phyloP scores from a whole-genome alignment of 2,329 filamentous ascomycete genomes.

The Aureobasidium vineae region DNA sequence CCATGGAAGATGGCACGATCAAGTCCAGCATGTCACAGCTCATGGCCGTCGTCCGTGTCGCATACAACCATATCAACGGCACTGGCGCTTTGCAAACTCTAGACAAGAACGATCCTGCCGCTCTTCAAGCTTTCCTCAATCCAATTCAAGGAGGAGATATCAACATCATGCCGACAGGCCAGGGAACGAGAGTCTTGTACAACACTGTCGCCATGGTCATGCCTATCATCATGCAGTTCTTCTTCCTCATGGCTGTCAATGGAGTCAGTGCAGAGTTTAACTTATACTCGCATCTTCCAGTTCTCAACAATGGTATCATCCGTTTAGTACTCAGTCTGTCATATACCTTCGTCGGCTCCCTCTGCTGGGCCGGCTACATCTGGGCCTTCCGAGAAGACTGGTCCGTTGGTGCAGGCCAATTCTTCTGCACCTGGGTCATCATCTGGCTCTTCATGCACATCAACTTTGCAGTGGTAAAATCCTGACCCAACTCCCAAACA shows the following conservation, averaged over 20 bases:
- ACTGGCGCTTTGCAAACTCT: constrained; percentile 32
- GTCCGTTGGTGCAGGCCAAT: constrained; percentile 44
- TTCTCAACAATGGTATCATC: constrained; percentile 38
- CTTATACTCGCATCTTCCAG: constrained; percentile 39
- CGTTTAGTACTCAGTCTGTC: constrained; percentile 40
- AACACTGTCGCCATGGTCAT: constrained; percentile 49
- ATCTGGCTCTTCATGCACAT: constrained; percentile 48
- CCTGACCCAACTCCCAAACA: not conserved
- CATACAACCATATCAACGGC: constrained; percentile 40
- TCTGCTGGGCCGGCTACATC: constrained; percentile 44
- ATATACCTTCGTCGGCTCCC: constrained; percentile 45
- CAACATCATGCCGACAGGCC: constrained; percentile 45
- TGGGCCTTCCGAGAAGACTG: constrained; percentile 48
- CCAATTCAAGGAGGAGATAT: constrained; percentile 41
- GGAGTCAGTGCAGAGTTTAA: constrained; percentile 44
- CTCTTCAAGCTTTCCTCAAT: constrained; percentile 40
- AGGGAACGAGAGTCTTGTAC: constrained; percentile 47
- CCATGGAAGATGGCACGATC: constrained; percentile 41
- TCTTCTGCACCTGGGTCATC: constrained; percentile 46
- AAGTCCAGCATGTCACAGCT: constrained; percentile 38
- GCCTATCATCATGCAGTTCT: constrained; percentile 51
- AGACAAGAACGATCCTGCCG: constrained; percentile 36
- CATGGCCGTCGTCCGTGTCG: constrained; percentile 37
- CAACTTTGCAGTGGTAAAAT: constrained; percentile 43
- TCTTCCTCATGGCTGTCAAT: constrained; percentile 49